Base-by-base conservation (phyloP, 2,329 filamentous ascomycete species). In the Lojkania enalia region DNA sequence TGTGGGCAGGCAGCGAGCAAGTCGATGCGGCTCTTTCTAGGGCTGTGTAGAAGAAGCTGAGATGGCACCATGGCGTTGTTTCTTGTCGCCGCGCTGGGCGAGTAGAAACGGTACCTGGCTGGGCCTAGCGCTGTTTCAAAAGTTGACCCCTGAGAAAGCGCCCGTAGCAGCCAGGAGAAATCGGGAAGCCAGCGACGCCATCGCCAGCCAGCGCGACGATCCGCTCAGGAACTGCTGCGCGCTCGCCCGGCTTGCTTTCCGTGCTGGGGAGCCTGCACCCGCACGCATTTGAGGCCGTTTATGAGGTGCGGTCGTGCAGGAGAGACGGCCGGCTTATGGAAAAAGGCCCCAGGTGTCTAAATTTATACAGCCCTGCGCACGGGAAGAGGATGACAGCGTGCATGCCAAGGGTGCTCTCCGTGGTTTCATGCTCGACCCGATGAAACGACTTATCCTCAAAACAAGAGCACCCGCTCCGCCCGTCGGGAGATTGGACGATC, bases 401-500 rank as follows among this genome's bases (percentile, higher is more conserved):
- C 57, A 61, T 64, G 63, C 64, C 64, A 67, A 66, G 61, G 56
- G 47, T 51, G 48, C 58, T 57, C 41, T 44, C 63, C 63, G 61
- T 57, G 61, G 61, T 61, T 63, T 62, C 58, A 59, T 52, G 48
- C 54, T 49, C 46, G 50, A 54, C 57, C 54, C 50, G 51, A 61
- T 64, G 61, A 65, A 66, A 66, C 61, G 58, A 60, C 46, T 54
- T 58, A 62, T 63, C 58, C 56, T 65, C 66, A 67, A 66, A 68
- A 68, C 65, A 67, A 65, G 60, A 62, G 57, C 63, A 61, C 63
- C 63, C 62, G 63, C 60, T 63, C 60, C 61, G 60, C 60, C 57
- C 62, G 61, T 55, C 64, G 62, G 64, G 64, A 69, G 58, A 67
- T 69, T 66, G 63, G 64, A 66, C 63, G 63, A 67, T 66, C 62